Base-by-base conservation (phyloP, 2,329 filamentous ascomycete species). In the Fusarium palustre region DNA sequence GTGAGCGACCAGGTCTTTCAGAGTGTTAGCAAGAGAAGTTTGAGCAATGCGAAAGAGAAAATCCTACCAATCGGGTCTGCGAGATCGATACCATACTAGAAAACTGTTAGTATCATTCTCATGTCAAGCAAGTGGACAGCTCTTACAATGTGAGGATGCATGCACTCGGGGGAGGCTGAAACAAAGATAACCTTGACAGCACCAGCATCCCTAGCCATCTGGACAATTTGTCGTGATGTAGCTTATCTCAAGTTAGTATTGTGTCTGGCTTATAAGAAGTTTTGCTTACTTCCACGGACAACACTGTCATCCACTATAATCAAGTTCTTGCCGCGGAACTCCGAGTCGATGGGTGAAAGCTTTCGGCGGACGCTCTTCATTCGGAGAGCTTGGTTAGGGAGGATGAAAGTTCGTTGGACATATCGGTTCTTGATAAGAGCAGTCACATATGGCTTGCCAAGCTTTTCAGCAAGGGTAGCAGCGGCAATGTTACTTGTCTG, bases 401-500 rank as follows among this genome's bases (percentile, higher is more conserved):
- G 57, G 76, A 94, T 95, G 78, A 95, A 96, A 1, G 93, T 97
- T 50, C 93, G 88, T 85, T 93, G 94, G 64, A 97, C 91, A 78
- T 97, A 97, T 54, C 92, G 87, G 79, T 97, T 97, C 85, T 96
- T 97, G 69, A 97, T 90, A 74, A 97, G 95, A 4, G 90, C 94
- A 76, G 92, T 91, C 61, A 87, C 90, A 75, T 92, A 93, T 2
- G 92, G 91, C 77, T 93, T 94, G 71, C 89, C 86, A 20, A 97
- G 85, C 41, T 88, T 85, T 74, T 90, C 87, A n/a, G 93, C 91
- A 28, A 97, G 86, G 48, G 87, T 88, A 11, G 92, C 88, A 4
- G 94, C 93, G 2, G 93, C 91, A 0, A 92, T 94, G 67, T 94
- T 94, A 43, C 90, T 91, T 0, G 94, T 97, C 79, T 94, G 25